Conservation (phyloP, 306 rosid genomes). For the Cucumis cinereus region DNA sequence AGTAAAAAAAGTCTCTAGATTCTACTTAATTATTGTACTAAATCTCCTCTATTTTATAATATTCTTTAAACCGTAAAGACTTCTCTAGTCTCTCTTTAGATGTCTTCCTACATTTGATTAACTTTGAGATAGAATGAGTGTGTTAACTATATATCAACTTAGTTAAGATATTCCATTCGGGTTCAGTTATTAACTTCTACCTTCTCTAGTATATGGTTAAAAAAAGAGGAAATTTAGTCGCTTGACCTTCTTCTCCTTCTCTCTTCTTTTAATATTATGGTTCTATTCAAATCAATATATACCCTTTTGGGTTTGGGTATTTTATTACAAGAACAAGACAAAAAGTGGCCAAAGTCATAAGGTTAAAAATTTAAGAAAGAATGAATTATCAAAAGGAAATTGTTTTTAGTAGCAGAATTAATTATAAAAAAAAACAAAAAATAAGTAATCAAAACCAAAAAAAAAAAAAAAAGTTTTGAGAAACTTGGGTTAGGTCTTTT, state of each 20-base stretch:
- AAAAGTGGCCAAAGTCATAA: slow-evolving; percentile 31
- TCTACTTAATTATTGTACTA: too few species aligned
- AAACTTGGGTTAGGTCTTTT: background rate
- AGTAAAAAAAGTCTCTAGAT: too few species aligned
- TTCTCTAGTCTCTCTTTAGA: too few species aligned
- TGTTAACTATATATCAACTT: too few species aligned
- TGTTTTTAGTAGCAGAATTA: background rate
- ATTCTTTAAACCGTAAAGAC: too few species aligned
- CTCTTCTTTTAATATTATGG: slow-evolving; percentile 13
- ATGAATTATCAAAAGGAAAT: background rate
- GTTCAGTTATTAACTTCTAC: too few species aligned
- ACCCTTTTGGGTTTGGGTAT: slow-evolving; percentile 56
- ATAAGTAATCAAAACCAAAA: background rate
- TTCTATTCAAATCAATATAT: slow-evolving; percentile 19
- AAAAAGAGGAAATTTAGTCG: too few species aligned
- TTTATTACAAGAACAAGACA: slow-evolving; percentile 37
- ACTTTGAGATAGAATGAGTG: too few species aligned
- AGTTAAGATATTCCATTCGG: too few species aligned
- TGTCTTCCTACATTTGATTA: too few species aligned
- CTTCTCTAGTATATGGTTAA: too few species aligned
- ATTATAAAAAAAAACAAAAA: background rate
- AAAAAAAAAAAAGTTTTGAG: background rate
- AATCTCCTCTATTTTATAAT: too few species aligned
- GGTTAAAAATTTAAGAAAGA: background rate
- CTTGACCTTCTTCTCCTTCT: background rate